phyloP scores from a whole-genome alignment of 495 filamentous ascomycete genomes.

The Mycothermus thermophilus region DNA sequence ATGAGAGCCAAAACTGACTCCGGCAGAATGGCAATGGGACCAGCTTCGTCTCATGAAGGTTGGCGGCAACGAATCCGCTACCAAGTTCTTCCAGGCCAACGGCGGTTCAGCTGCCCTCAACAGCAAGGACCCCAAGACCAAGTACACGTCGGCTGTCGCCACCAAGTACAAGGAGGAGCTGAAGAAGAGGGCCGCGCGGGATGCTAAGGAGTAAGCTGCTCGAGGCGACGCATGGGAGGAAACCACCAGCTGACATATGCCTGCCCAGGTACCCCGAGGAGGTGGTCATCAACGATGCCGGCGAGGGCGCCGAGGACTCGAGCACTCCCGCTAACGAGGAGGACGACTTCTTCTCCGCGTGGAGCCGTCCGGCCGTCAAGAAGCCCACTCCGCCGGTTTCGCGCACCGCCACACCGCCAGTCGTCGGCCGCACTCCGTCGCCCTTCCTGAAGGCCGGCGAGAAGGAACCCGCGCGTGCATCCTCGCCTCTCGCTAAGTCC shows the following conservation, averaged over 20 bases:
- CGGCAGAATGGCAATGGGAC: conserved; percentile 98
- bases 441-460: conserved; percentile 79
- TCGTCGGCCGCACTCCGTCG: conserved; percentile 69
- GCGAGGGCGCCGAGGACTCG: conserved; percentile 44
- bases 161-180: conserved; percentile 96
- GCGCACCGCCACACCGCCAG: conserved; percentile 75
- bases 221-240: too few species aligned
- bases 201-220: conserved; percentile 68
- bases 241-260: too few species aligned
- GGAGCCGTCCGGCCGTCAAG: conserved; percentile 97
- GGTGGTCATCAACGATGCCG: conserved; percentile 68
- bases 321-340: conserved; percentile 67
- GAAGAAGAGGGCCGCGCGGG: conserved; percentile 63
- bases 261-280: conserved; percentile 70
- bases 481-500: conserved; percentile 63
- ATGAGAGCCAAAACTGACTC: not conserved
- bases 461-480: conserved; percentile 49
- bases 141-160: conserved; percentile 82
- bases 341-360: conserved; percentile 96
- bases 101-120: conserved; percentile 85
- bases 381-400: conserved; percentile 88
- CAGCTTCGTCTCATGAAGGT: conserved; percentile 97
- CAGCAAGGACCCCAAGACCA: conserved; percentile 90
- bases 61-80: conserved; percentile 94
- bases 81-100: conserved; percentile 92